These are phyloP conservation scores for Ascodesmis nigricans DNA, from an alignment of 495 filamentous ascomycete genomes.

Conservation along the genomic window DNA sequence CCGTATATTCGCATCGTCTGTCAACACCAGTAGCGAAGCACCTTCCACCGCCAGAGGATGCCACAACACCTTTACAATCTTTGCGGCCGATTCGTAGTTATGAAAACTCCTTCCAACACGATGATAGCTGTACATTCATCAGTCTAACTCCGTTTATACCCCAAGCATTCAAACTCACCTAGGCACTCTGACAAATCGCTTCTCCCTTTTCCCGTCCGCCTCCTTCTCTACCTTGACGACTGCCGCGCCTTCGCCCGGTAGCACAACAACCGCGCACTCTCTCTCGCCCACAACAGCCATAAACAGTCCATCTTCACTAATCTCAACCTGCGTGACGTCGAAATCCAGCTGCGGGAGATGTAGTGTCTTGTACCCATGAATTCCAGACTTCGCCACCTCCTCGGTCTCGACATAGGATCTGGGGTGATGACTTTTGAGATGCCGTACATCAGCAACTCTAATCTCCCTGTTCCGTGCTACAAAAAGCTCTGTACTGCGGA, in stretches of 20 bases:
- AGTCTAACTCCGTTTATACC: not conserved
- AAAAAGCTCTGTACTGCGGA: slow-evolving; percentile 18
- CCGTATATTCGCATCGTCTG: slow-evolving; percentile 17
- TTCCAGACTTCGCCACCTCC: slow-evolving; percentile 10
- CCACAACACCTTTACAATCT: slow-evolving; percentile 18
- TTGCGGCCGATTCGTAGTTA: slow-evolving; percentile 4
- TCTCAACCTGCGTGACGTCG: slow-evolving; percentile 19
- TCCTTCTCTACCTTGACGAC: no score
- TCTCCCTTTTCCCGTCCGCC: slow-evolving; percentile 9
- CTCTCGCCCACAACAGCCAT: slow-evolving; percentile 19
- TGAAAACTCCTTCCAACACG: slow-evolving; percentile 12
- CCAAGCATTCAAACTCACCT: slow-evolving; percentile 11
- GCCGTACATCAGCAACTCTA: slow-evolving; percentile 17
- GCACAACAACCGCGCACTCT: slow-evolving; percentile 15
- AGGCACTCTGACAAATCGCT: slow-evolving; percentile 11
- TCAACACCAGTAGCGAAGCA: slow-evolving; percentile 18
- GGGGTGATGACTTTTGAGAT: slow-evolving; percentile 16
- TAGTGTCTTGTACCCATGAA: slow-evolving; percentile 16
- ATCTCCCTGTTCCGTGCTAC: slow-evolving; percentile 17
- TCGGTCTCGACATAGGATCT: slow-evolving; percentile 6
- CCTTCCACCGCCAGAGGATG: slow-evolving; percentile 20
- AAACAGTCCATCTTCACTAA: slow-evolving; percentile 18
- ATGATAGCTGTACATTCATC: slow-evolving; percentile 11
- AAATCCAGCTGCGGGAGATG: slow-evolving; percentile 18
- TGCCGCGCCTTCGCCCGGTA: slow-evolving; percentile 16